Conservation (phyloP, 2,329 filamentous ascomycete species). For the Xylariaceae sp. region DNA sequence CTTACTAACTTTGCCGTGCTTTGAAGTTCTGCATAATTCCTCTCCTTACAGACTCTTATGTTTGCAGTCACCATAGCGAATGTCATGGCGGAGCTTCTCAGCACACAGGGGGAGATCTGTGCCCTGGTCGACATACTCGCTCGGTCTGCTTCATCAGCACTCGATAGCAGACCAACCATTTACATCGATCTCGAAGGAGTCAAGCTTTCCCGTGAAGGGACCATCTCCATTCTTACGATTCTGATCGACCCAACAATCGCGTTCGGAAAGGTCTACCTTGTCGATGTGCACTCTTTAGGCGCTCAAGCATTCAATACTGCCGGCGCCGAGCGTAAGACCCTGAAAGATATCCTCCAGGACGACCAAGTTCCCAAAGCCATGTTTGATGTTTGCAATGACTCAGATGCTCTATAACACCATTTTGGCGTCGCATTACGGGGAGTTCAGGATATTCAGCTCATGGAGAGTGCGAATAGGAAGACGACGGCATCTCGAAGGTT, state of each 20-base stretch:
- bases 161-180: too few relatives aligned
- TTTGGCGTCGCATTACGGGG: slow-evolving; percentile 41
- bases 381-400: slow-evolving; percentile 57
- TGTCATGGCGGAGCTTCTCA: too few relatives aligned
- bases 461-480: slow-evolving; percentile 45
- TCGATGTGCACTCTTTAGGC: slow-evolving; percentile 41
- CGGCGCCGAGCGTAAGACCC: slow-evolving; percentile 5
- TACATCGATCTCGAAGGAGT: slow-evolving; percentile 49
- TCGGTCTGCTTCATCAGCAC: too few relatives aligned
- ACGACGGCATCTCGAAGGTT: too few relatives aligned
- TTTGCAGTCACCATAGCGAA: too few relatives aligned
- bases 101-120: too few relatives aligned
- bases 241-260: slow-evolving; percentile 32
- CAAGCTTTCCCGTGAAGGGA: slow-evolving; percentile 39
- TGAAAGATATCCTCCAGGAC: slow-evolving; percentile 44
- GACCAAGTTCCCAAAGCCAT: slow-evolving; percentile 45
- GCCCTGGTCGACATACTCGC: too few relatives aligned
- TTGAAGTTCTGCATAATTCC: too few relatives aligned
- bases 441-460: slow-evolving; percentile 52
- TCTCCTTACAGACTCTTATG: too few relatives aligned
- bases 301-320: slow-evolving; percentile 34
- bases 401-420: slow-evolving; percentile 48
- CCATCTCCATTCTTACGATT: slow-evolving; percentile 42
- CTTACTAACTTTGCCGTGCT: too few relatives aligned
- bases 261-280: slow-evolving; percentile 33